Percentiles rank a stretch among this genome's conserved stretches.
These are phyloP conservation scores for Apiospora koreana DNA, from an alignment of 2,329 filamentous ascomycete species.

Conservation along the genomic window DNA sequence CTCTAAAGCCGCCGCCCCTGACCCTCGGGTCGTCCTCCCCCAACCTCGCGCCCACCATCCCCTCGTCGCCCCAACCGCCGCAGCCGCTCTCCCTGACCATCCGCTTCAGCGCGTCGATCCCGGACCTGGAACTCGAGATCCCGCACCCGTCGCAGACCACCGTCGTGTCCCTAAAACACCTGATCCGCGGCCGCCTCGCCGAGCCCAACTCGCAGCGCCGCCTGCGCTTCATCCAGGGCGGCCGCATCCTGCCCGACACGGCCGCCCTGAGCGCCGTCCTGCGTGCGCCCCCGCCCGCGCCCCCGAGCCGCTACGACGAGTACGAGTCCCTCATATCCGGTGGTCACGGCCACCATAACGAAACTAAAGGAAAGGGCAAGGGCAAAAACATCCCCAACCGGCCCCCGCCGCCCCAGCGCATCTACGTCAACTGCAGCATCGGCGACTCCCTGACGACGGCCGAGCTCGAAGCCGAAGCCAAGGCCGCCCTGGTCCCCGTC, in stretches of 20 bases:
- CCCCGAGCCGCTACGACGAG: constrained; percentile 28
- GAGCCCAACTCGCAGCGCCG: constrained; percentile 63
- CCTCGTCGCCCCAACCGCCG: not conserved
- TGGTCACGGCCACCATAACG: not conserved
- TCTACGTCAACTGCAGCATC: constrained; percentile 94
- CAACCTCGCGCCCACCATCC: not conserved
- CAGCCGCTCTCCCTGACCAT: constrained; percentile 74
- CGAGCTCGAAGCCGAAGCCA: constrained; percentile 71
- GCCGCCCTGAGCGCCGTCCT: constrained; percentile 69
- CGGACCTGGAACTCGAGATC: constrained; percentile 81
- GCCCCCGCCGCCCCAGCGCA: constrained; percentile 48
- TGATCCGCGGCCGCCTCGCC: constrained; percentile 74
- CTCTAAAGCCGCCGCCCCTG: not conserved
- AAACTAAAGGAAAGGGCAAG: constrained; percentile 36
- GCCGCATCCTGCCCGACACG: constrained; percentile 79
- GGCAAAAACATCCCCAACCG: constrained; percentile 66
- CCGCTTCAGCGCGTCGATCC: constrained; percentile 83
- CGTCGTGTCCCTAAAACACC: constrained; percentile 76
- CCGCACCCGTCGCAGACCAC: constrained; percentile 67
- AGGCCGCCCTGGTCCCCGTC: constrained; percentile 33
- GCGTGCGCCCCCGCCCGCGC: constrained; percentile 59
- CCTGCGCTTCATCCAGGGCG: constrained; percentile 86
- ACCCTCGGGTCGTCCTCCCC: not conserved
- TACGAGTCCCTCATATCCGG: not conserved
- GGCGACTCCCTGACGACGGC: constrained; percentile 69